Conservation (phyloP, 2,329 filamentous ascomycete genomes). For the Botrytis hyacinthi region DNA sequence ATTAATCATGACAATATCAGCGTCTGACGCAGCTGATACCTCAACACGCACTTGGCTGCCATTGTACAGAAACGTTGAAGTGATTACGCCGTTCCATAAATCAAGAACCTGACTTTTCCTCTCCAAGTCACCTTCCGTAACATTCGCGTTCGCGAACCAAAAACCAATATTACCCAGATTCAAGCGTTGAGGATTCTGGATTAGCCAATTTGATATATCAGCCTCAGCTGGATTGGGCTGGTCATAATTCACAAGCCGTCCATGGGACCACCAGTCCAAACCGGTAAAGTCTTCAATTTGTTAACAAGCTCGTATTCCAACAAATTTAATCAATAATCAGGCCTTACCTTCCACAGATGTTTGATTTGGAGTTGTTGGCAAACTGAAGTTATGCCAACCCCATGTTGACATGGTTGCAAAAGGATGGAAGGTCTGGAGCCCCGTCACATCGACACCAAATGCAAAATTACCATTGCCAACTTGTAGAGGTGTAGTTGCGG, state of each 20-base stretch:
- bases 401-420: constrained; percentile 46
- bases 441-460: constrained; percentile 47
- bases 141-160: constrained; percentile 37
- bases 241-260: constrained; percentile 44
- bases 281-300: constrained; percentile 10
- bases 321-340: not conserved
- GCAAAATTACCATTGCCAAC: constrained; percentile 50
- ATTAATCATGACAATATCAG: constrained; percentile 42
- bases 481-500: constrained; percentile 41
- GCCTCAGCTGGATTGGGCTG: constrained; percentile 43
- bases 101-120: constrained; percentile 41
- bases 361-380: constrained; percentile 41
- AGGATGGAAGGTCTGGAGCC: constrained; percentile 46
- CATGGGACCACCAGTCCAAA: constrained; percentile 42
- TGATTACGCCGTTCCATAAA: constrained; percentile 43
- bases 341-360: constrained; percentile 33
- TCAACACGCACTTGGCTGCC: constrained; percentile 39
- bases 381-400: constrained; percentile 47
- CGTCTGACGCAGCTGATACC: constrained; percentile 43
- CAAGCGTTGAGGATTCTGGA: constrained; percentile 48
- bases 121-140: constrained; percentile 37
- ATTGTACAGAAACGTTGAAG: constrained; percentile 41
- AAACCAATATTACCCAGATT: constrained; percentile 47
- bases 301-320: constrained; percentile 37
- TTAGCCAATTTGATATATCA: constrained; percentile 50